phyloP scores from a whole-genome alignment of 805 yeast genomes.

The Ogataea angusta region DNA sequence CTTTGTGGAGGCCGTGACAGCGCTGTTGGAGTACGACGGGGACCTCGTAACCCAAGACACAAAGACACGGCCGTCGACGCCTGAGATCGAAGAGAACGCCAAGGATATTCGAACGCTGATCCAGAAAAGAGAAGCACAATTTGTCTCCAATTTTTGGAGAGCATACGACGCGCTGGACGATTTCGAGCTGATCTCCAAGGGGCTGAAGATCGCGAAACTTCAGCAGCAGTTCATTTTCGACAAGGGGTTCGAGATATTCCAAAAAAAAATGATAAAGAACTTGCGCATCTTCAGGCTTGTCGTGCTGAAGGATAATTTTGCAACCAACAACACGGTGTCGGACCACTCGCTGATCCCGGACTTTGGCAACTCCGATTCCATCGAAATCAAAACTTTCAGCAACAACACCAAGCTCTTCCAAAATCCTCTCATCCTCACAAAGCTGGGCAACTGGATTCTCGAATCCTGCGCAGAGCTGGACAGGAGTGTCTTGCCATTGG shows the following conservation, averaged over 20 bases:
- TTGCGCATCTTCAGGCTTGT: slow-evolving; percentile 79
- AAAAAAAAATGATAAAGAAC: slow-evolving; percentile 75
- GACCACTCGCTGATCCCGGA: slow-evolving; percentile 13
- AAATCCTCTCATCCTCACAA: slow-evolving; percentile 81
- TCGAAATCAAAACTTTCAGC: slow-evolving; percentile 32
- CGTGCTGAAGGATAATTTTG: slow-evolving; percentile 70
- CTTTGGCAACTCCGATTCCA: slow-evolving; percentile 26
- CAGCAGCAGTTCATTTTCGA: slow-evolving; percentile 81
- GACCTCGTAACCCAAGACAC: slow-evolving; percentile 17
- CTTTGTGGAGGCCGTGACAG: slow-evolving; percentile 83
- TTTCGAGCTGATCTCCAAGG: slow-evolving; percentile 57
- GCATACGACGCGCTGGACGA: slow-evolving; percentile 53
- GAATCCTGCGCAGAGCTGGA: slow-evolving; percentile 86
- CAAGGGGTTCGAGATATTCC: slow-evolving; percentile 87
- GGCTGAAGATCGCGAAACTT: slow-evolving; percentile 78
- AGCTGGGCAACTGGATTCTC: slow-evolving; percentile 86
- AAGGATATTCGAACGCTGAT: slow-evolving; percentile 29
- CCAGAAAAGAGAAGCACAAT: slow-evolving; percentile 31
- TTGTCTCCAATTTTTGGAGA: slow-evolving; percentile 48
- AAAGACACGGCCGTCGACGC: slow-evolving; percentile 14
- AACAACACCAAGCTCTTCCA: slow-evolving; percentile 74
- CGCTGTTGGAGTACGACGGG: slow-evolving; percentile 72
- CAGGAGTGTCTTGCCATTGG: slow-evolving; percentile 67
- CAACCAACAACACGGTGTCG: slow-evolving; percentile 17
- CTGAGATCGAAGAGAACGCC: slow-evolving; percentile 26